Evolutionary conservation across 2,329 filamentous ascomycete species (phyloP), one percentile per base, ranked within the genome.

Genomic region (Biscogniauxia marginata): DNA sequence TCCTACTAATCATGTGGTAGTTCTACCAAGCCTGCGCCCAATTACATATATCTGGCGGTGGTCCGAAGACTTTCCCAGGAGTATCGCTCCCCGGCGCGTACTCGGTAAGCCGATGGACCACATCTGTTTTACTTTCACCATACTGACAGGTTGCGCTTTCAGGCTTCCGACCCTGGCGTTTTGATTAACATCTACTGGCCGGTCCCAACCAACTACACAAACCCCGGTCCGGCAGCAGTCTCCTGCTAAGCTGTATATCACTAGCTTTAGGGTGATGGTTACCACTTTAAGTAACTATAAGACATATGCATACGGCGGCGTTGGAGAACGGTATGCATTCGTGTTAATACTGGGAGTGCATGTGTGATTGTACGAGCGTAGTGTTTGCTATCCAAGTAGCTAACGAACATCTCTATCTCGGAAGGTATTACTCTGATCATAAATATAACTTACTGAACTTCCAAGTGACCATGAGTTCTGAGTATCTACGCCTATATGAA

Each of bases 11-110:
- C 11, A 23, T 8, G 13, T n/a, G 6, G 51, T 50, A 72, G 65
- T 71, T 71, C 56, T 71, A 70, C 55, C 61, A 66, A 24, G 63
- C 56, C 19, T 72, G 70, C 49, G 67, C 64, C 5, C 70, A 72
- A 50, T 51, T 72, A 18, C 60, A 63, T 43, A 65, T 72, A 46
- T 63, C 65, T 7, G 66, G 69, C 22, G 64, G 67, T 47, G 70
- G 70, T n/a, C 65, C 54, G 18, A 65, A 61, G 57, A 65, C 63
- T 7, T 68, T 69, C 56, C 44, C 61, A 1, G 64, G 66, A 21
- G 67, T 67, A 11, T 55, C 65, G 13, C 53, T 69, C n/a, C 67
- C 67, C 13, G 67, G 67, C 20, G 59, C 64, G 5, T 69, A 69
- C 57, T 59, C 55, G 59, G 66, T 67, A 61, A 52, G 52, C 7